Evolutionary conservation across 192 early-diverging fungal genomes (phyloP).

Genomic region (Coemansia sp.): DNA sequence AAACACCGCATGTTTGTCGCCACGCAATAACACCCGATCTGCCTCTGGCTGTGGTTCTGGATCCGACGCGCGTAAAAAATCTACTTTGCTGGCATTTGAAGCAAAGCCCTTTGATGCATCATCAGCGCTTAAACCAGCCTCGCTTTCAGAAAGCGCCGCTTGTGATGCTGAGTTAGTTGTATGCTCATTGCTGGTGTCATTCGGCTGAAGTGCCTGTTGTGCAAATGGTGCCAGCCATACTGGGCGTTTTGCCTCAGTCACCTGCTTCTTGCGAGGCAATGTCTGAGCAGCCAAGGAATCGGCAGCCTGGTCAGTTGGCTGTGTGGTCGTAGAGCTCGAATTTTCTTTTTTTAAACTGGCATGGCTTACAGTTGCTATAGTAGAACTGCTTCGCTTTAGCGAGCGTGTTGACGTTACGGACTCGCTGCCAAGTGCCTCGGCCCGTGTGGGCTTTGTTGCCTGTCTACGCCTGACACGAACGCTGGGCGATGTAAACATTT

Average conservation of each 20-base stretch:
- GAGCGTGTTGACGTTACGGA: neutral
- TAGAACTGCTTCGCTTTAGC: conserved; percentile 7
- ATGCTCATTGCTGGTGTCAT: no score
- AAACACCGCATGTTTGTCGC: conserved; percentile 37
- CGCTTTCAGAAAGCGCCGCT: no score
- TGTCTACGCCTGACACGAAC: conserved; percentile 23
- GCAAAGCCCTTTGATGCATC: no score
- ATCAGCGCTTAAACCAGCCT: no score
- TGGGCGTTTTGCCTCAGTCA: conserved; percentile 4
- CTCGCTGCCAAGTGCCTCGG: neutral
- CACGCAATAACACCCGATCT: conserved; percentile 15
- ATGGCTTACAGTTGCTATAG: no score
- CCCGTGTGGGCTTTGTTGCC: conserved; percentile 1
- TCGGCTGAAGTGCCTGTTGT: neutral
- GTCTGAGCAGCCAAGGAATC: neutral
- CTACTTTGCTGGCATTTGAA: no score
- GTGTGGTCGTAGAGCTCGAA: no score
- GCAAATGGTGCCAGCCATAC: conserved; percentile 14
- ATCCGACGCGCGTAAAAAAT: no score
- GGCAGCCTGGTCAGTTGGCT: no score
- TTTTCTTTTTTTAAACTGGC: no score
- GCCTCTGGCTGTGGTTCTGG: no score
- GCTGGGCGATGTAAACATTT: conserved; percentile 40
- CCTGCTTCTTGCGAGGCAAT: conserved; percentile 17
- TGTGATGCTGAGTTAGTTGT: no score